Base-by-base conservation (phyloP, 495 filamentous ascomycete species). In the Penicillium fimorum region DNA sequence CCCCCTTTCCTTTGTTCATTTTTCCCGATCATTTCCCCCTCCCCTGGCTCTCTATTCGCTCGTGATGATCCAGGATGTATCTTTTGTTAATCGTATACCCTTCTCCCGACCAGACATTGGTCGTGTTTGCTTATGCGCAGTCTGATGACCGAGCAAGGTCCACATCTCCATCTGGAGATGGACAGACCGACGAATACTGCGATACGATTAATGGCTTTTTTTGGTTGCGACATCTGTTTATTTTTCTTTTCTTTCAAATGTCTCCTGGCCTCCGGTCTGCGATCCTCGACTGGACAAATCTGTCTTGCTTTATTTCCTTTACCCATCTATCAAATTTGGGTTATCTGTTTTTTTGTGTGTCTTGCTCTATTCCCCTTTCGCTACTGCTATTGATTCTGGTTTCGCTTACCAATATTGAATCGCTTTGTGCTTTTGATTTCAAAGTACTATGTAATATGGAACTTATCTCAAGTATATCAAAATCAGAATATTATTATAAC, bases 331-430 rank as follows among this genome's bases (percentile, higher is more conserved):
- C 38, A 6, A 41, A 48, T 49, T 9, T 54, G 25, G 54, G 57
- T 27, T 57, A 27, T 29, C 48, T 6, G 50, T 27, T 60, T 15
- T 48, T 38, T 47, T 20, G 55, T 53, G 17, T 53, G 55, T 53
- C 44, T 41, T 67, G 66, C 63, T 67, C 60, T 69, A 69, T 69
- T 69, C 66, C 66, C 66, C 66, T 69, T 66, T 69, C 59, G 66
- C 58, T 69, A 57, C 56, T 66, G 49, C 25, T 54, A 52, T 65
- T 44, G 45, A 41, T 57, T 53, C 51, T 55, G 38, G 37, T 64
- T 58, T 52, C 25, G 48, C 53, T 47, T 47, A 33, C 37, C 35
- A 58, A 63, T 66, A 61, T 46, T 49, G 58, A 64, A 59, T 61
- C 55, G 60, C 54, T 58, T 57, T 44, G 9, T 53, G 50, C 9